Conservation (phyloP, 768 basidiomycete genomes). For the Leccinum truebloodii region DNA sequence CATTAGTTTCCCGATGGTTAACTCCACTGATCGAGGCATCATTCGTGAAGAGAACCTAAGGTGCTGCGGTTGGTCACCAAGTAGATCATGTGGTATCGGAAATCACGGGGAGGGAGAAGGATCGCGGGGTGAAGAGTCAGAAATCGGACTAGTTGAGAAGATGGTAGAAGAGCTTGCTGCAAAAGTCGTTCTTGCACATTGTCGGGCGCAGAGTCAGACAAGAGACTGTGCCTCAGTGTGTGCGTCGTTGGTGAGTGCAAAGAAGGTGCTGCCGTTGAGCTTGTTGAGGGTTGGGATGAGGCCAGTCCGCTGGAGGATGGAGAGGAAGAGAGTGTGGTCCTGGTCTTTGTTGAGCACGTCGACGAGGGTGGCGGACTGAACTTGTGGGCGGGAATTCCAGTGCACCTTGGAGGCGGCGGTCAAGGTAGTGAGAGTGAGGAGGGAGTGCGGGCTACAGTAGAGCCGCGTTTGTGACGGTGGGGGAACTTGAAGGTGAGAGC, state of each 20-base stretch:
- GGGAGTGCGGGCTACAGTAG: slow-evolving; percentile 36
- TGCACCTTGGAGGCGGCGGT: slow-evolving; percentile 24
- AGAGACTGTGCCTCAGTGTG: slow-evolving; percentile 34
- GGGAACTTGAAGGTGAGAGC: neutral
- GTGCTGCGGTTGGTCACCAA: slow-evolving; percentile 81
- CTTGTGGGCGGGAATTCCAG: slow-evolving; percentile 23
- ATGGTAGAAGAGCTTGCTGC: slow-evolving; percentile 94
- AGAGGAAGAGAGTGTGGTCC: slow-evolving; percentile 75
- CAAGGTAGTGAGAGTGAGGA: slow-evolving; percentile 28
- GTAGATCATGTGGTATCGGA: slow-evolving; percentile 76
- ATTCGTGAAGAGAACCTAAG: slow-evolving; percentile 63
- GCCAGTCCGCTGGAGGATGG: slow-evolving; percentile 77
- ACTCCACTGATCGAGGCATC: slow-evolving; percentile 82
- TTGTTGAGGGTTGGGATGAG: slow-evolving; percentile 91
- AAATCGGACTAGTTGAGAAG: slow-evolving; percentile 72
- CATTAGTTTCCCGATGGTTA: slow-evolving; percentile 88
- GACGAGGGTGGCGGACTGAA: slow-evolving; percentile 61
- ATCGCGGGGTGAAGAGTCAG: slow-evolving; percentile 60
- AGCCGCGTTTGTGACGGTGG: slow-evolving; percentile 30
- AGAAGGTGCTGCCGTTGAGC: slow-evolving; percentile 81
- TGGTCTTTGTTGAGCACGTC: slow-evolving; percentile 74
- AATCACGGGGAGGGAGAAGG: slow-evolving; percentile 85
- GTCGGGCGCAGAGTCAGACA: slow-evolving; percentile 49
- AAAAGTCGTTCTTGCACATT: slow-evolving; percentile 83
- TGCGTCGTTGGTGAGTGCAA: slow-evolving; percentile 95